Base-by-base conservation (phyloP, 164 flowering plant species). In the Vitis rupestris region DNA sequence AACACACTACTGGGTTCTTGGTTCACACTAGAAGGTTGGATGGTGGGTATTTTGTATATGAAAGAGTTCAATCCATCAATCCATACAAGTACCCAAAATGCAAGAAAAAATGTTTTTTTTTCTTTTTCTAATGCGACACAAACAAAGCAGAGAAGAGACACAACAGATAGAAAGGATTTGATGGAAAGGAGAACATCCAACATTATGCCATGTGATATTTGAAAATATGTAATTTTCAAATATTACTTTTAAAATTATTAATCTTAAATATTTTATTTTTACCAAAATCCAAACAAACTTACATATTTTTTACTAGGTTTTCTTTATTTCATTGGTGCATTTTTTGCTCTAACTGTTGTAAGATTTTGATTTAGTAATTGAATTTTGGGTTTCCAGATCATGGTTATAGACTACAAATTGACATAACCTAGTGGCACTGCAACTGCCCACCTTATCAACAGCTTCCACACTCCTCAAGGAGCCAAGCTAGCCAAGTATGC, bases 341-440 rank as follows among this genome's bases (percentile, higher is more conserved):
- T 37, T 37, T 37, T 37, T 37, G 27, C 27, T 23, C 27, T 23
- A 23, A 23, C 27, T 37, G 44, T 37, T 0, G 44, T 37, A 37
- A 37, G 44, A 3, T 19, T 8, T 2, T 59, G 54, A 37, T 4
- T 37, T 3, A 37, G 44, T 29, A 9, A 57, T 27, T 29, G 44
- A 37, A 37, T 37, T 6, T 3, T 37, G 44, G 27, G 44, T 23
- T 14, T 19, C 23, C 74, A 82, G 84, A 72, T 82, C 51, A 83
- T 85, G 88, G 74, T 85, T 53, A 16, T 82, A 53, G 77, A 76
- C 65, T 82, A 75, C 78, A 82, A 82, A 57, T 61, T 85, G 59
- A 79, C 80, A 44, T 82, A 78, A 61, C 88, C 86, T 13, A 82
- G 84, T 73, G 86, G 88, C 19, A 81, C 84, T 54, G 86, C 88